Evolutionary conservation across 2,329 filamentous ascomycete genomes (phyloP), one percentile per base, ranked within the genome.

Genomic region (Botrytis hyacinthi): DNA sequence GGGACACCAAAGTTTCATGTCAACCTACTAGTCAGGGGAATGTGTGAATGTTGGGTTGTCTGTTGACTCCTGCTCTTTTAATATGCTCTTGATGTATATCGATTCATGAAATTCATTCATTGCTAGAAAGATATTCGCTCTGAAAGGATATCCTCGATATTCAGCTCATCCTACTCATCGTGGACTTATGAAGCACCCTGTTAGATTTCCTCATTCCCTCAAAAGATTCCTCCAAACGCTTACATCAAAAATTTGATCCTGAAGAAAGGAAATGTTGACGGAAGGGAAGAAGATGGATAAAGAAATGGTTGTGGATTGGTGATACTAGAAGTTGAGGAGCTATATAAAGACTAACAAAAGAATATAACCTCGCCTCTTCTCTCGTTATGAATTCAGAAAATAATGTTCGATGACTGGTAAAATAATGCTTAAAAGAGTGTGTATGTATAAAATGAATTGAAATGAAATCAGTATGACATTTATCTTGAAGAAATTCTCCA

Each of bases 201-300:
- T 26, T n/a, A 14, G n/a, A 14, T 51, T n/a, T n/a, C 10, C 22
- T 14, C 48, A 14, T 6, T n/a, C 1, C 4, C n/a, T 4, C 26
- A n/a, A 4, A n/a, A 0, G 0, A 14, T 51, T 14, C 5, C 26
- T 14, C 22, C 4, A 3, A 51, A 26, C 22, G 4, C 0, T 26
- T 48, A 12, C 22, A 9, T 26, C 4, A 26, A 1, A n/a, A 51
- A 12, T 6, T 14, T 51, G 4, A 12, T 51, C 8, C 4, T 51
- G 22, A 5, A 1, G 3, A 26, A n/a, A n/a, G 48, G 10, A 6
- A 51, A 51, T n/a, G 4, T 51, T n/a, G 10, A 51, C 10, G 0
- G 10, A 14, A 51, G 1, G 2, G 48, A 51, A 51, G 1, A 14
- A 6, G 48, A 14, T n/a, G 10, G 26, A 14, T 12, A 51, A 26